Base-by-base conservation (phyloP, 768 basidiomycete species). In the Podaxis carcinomalis region DNA sequence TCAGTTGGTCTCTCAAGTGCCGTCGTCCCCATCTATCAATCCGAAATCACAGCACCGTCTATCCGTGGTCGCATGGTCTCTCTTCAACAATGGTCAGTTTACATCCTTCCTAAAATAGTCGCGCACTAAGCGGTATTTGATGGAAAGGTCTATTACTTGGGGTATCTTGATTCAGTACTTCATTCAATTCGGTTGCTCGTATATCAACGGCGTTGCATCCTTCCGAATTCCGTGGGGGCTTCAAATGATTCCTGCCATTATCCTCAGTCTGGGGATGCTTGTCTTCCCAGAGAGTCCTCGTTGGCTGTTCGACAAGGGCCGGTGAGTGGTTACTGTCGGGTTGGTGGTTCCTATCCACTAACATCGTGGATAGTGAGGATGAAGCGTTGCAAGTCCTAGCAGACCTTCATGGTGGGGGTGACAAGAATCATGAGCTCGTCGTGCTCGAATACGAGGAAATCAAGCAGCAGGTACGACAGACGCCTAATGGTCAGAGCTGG, bases 221-320 rank as follows among this genome's bases (percentile, higher is more conserved):
- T 92, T 90, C 81, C 85, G 89, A 25, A 87, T 92, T 64, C 90
- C 89, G 9, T 90, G 88, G 88, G 87, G 86, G 59, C 73, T 92
- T 27, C 90, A 92, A 69, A 81, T 88, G 77, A 90, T 93, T 56
- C 90, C 90, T 23, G 91, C 87, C 5, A 79, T 90, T 61, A 58
- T 93, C 10, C 80, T 92, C 27, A 83, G 82, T 51, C 23, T 82
- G 6, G 88, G 89, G 49, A 90, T 92, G 88, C 53, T 78, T 10
- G 61, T 79, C 63, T 87, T 90, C 78, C 88, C 87, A 0, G 87
- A 88, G 66, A 84, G 82, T 50, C 89, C 90, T 4, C 83, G 90
- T 70, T 91, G 81, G 81, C 78, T 91, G 44, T 73, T 89, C 57
- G 88, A 92, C 66, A 77, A 84, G 52, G 77, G 76, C 66, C 78